Evolutionary conservation across 169 alveolate genomes (phyloP).

Genomic region (Neospora caninum): DNA sequence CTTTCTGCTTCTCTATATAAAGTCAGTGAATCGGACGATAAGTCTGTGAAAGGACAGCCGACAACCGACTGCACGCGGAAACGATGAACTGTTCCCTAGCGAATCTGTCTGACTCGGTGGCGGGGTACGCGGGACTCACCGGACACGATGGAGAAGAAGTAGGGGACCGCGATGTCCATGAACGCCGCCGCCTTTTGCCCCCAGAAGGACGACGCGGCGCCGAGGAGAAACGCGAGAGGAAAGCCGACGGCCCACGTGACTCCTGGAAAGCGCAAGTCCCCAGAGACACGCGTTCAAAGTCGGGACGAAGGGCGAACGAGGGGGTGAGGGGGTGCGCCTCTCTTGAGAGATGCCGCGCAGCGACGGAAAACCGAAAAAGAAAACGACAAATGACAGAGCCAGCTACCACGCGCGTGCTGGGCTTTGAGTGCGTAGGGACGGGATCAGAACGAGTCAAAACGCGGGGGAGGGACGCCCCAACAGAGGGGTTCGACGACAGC

Average conservation of each 20-base stretch:
- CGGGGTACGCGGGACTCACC: neutral
- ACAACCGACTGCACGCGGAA: neutral
- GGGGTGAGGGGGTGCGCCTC: too few relatives aligned
- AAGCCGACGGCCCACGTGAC: constrained; percentile 42
- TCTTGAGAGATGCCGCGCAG: too few relatives aligned
- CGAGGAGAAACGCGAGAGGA: constrained; percentile 15
- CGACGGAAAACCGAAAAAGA: too few relatives aligned
- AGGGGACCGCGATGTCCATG: constrained; percentile 18
- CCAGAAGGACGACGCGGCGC: constrained; percentile 20
- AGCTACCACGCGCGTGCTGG: too few relatives aligned
- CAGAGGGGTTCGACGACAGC: too few relatives aligned
- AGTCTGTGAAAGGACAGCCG: neutral
- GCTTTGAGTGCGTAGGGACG: too few relatives aligned
- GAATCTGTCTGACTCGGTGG: neutral
- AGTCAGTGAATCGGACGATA: neutral
- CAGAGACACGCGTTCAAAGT: neutral
- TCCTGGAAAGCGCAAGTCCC: neutral
- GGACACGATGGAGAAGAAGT: constrained; percentile 14
- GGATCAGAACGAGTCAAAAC: too few relatives aligned
- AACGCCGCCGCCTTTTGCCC: neutral
- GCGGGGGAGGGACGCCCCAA: too few relatives aligned
- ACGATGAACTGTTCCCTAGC: neutral
- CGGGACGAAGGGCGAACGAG: too few relatives aligned
- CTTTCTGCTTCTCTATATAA: neutral
- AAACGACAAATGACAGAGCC: too few relatives aligned